phyloP scores from a whole-genome alignment of 164 flowering plant genomes.

The Akebia trifoliata region DNA sequence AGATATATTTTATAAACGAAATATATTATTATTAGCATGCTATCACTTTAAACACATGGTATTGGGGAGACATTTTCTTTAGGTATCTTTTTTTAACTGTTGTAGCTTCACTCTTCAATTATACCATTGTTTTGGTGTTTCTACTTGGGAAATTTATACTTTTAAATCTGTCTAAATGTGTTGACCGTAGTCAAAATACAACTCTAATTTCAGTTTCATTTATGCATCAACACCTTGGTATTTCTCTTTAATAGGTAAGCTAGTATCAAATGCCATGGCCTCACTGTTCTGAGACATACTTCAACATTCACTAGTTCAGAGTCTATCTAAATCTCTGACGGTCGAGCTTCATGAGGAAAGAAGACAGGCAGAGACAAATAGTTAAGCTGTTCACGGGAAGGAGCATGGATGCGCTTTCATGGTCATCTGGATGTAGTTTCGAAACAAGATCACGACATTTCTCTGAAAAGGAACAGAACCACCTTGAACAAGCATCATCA shows the following conservation, averaged over 20 bases:
- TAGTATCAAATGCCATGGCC: not conserved
- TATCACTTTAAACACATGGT: too few species aligned
- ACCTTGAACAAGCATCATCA: not conserved
- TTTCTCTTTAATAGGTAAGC: slow-evolving; percentile 3
- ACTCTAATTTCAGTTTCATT: not conserved
- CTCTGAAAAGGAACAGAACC: not conserved
- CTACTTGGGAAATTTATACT: not conserved
- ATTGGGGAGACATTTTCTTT: not conserved
- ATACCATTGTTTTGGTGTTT: not conserved
- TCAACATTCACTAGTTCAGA: not conserved
- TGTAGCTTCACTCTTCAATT: not conserved
- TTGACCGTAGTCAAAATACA: not conserved
- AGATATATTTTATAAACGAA: too few species aligned
- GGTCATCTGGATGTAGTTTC: not conserved
- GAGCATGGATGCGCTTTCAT: not conserved
- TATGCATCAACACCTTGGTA: not conserved
- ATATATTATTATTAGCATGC: too few species aligned
- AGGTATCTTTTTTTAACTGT: not conserved
- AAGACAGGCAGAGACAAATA: not conserved
- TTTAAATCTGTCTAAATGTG: not conserved
- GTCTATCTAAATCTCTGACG: not conserved
- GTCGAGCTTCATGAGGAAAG: not conserved
- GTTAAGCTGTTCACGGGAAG: not conserved
- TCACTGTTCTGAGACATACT: not conserved
- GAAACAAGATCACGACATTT: slow-evolving; percentile 1